Conservation (phyloP, 495 filamentous ascomycete species). For the Neurospora pannonica region DNA sequence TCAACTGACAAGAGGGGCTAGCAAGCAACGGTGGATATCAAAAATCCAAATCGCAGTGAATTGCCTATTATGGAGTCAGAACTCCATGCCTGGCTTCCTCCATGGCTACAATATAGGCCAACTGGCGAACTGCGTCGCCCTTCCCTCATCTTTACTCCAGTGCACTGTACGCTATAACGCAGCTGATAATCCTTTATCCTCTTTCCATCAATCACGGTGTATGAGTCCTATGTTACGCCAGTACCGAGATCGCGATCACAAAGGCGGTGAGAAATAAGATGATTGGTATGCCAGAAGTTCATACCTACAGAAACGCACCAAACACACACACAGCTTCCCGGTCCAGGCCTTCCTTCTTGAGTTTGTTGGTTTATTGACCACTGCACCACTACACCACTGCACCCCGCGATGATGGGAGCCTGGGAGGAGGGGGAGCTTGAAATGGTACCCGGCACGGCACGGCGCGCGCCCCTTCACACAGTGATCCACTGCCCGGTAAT, state of each 20-base stretch:
- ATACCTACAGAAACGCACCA: neutral
- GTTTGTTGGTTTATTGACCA: too few relatives aligned
- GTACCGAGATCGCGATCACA: neutral
- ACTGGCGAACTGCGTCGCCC: too few relatives aligned
- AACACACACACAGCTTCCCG: neutral
- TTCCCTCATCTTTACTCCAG: too few relatives aligned
- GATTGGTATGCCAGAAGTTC: neutral
- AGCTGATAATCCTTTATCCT: neutral
- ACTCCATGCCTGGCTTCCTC: too few relatives aligned
- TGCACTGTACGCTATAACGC: neutral
- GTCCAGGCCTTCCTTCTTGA: neutral
- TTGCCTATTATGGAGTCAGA: too few relatives aligned
- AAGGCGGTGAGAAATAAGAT: neutral
- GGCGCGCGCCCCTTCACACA: neutral
- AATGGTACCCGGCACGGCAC: neutral
- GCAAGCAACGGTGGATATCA: too few relatives aligned
- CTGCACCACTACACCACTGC: neutral
- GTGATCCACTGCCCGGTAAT: neutral
- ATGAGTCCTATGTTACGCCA: neutral
- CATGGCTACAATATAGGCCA: too few relatives aligned
- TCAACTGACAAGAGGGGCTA: too few relatives aligned
- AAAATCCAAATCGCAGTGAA: too few relatives aligned
- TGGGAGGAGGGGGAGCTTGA: neutral
- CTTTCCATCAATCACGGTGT: neutral
- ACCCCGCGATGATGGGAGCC: neutral